Conservation (phyloP, 208 protist species). For the Spongospora subterranea region DNA sequence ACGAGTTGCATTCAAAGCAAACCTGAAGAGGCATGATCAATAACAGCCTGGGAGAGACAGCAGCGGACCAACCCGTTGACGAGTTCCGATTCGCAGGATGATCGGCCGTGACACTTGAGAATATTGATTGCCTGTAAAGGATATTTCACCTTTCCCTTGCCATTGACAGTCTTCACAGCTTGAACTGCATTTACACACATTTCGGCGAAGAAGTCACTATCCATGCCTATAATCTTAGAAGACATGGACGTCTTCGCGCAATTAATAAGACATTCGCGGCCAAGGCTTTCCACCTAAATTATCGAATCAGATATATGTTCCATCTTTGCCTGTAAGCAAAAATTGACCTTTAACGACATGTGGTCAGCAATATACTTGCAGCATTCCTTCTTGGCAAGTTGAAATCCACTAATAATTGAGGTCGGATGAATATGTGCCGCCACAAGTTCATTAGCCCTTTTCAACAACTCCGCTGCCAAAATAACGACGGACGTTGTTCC, state of each 20-base stretch:
- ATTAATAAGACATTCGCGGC: constrained; percentile 92
- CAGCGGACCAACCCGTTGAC: constrained; percentile 66
- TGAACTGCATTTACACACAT: constrained; percentile 89
- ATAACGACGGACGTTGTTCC: constrained; percentile 99
- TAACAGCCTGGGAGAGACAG: neutral
- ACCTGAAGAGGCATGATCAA: constrained; percentile 68
- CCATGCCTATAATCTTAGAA: constrained; percentile 95
- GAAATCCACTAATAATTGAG: constrained; percentile 97
- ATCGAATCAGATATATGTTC: constrained; percentile 46
- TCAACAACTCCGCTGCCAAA: constrained; percentile 97
- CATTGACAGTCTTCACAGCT: constrained; percentile 73
- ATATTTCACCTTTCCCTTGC: constrained; percentile 84
- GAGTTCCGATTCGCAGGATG: constrained; percentile 59
- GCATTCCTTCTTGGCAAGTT: constrained; percentile 90
- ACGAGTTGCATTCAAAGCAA: constrained; percentile 93
- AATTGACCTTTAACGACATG: constrained; percentile 29
- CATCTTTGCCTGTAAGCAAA: neutral
- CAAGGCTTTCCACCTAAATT: constrained; percentile 73
- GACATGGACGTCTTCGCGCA: constrained; percentile 98
- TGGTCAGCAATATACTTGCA: constrained; percentile 87
- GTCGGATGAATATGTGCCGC: constrained; percentile 95
- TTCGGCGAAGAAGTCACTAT: constrained; percentile 93
- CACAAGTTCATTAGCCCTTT: constrained; percentile 94
- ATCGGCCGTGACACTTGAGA: constrained; percentile 93
- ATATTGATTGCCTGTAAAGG: constrained; percentile 96